Evolutionary conservation across 345 rosid species (phyloP), one percentile per base, ranked within the genome.

Genomic region (Turnera subulata): DNA sequence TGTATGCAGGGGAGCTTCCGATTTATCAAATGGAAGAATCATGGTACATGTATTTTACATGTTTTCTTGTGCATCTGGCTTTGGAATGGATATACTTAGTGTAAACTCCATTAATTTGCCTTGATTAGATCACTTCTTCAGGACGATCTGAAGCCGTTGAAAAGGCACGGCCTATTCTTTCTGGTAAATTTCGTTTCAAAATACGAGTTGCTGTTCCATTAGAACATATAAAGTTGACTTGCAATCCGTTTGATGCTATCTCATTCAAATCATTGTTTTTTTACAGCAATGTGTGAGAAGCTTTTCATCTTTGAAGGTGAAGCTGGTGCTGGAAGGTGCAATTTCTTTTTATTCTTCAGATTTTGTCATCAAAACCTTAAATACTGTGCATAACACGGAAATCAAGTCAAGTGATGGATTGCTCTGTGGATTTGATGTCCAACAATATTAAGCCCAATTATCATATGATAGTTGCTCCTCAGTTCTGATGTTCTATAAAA

Each of bases 281-380:
- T 10, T 29, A 65, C 84, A 91, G 98, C 85, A 65, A 85, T 91
- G 89, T 79, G 82, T 21, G 76, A 85, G 53, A 85, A 72, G 76
- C 73, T 88, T 51, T 84, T 82, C 66, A 61, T 80, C 23, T 85
- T 84, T 67, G 88, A 85, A 44, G 91, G 89, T 61, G 89, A 88
- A 79, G 67, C 78, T 61, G 89, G 94, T 70, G 89, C 82, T 71
- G 96, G 82, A 75, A 78, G 97, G 97, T 91, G 74, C 58, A 68
- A 13, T 76, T 46, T 70, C 17, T 73, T 73, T 11, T 66, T 44
- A 16, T 37, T 57, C 24, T 10, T 3, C 6, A 40, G n/a, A 5
- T n/a, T 6, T n/a, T n/a, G 6, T 9, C 48, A 10, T n/a, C 20
- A 6, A 1, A 44, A 44, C 16, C 3, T 2, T 9, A 2, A n/a